Base-by-base conservation (phyloP, 2,329 filamentous ascomycete genomes). In the Podosphaera aphanis region DNA sequence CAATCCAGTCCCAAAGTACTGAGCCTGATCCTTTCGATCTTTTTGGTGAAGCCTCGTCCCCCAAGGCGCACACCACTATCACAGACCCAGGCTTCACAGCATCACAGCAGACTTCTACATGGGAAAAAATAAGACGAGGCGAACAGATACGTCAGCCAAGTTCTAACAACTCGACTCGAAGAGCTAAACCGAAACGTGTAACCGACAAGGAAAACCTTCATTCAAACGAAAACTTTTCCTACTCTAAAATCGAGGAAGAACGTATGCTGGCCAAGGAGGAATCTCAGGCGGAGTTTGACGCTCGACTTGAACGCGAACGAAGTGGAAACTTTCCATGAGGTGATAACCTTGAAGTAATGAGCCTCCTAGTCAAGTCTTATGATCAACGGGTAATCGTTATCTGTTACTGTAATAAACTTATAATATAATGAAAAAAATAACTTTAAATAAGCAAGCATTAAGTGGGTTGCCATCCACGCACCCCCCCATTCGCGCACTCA, bases 271-370 rank as follows among this genome's bases (percentile, higher is more conserved):
- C 50, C 2, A 54, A 49, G 40, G 45, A 48, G 15, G 50, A 56
- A 43, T 55, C 55, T 5, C 58, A 59, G 48, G 53, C 50, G 42
- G 57, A 59, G 18, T 60, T 60, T 47, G 57, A 60, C 52, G 55
- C 55, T 16, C 47, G 49, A n/a, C 47, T 60, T 18, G 58, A 60
- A 36, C 49, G 49, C 21, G 57, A 60, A 46, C 50, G 58, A 37
- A 50, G 49, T 18, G 57, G 57, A 8, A 57, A 52, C 4, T 33
- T 33, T 33, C 6, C 11, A 13, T 33, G 15, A n/a, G 3, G 29
- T 7, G 8, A 33, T 13, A 13, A n/a, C 4, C 4, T 33, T 13
- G 5, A 33, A 33, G 3, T 7, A 33, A 13, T 33, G 5, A 33
- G 8, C 11, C 15, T 11, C 11, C 15, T 11, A 7, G 29, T 6